Evolutionary conservation across 345 rosid genomes (phyloP).

Genomic region (Moringa oleifera): DNA sequence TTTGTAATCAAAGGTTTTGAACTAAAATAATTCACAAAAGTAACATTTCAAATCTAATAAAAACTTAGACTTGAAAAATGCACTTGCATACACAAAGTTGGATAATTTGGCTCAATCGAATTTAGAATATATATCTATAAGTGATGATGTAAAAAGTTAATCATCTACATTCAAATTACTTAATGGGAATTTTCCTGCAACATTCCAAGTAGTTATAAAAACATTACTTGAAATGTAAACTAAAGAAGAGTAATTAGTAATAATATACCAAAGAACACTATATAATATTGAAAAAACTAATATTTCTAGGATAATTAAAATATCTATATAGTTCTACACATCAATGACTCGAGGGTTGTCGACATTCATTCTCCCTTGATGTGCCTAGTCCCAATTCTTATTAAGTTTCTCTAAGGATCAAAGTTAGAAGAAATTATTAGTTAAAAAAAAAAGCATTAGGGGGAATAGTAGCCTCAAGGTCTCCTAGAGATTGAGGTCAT

Average conservation of each 20-base stretch:
- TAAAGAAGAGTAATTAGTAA: constrained; percentile 10
- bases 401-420: constrained; percentile 61
- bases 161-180: constrained; percentile 80
- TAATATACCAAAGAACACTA: background rate
- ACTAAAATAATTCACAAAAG: no score
- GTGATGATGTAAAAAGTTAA: constrained; percentile 93
- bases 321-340: constrained; percentile 93
- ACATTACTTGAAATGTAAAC: constrained; percentile 45
- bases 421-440: constrained; percentile 1
- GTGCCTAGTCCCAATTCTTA: constrained; percentile 60
- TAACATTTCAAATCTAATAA: no score
- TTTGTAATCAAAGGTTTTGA: no score
- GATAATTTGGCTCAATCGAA: no score
- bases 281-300: background rate
- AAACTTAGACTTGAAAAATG: no score
- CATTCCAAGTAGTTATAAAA: constrained; percentile 95
- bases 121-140: constrained; percentile 94
- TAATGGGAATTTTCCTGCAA: constrained; percentile 90
- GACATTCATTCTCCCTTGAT: constrained; percentile 82
- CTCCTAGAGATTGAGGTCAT: background rate
- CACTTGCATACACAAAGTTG: no score
- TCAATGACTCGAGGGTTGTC: constrained; percentile 92
- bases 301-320: background rate
- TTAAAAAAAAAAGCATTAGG: background rate
- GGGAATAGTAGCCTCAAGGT: background rate